phyloP scores from a whole-genome alignment of 208 protist genomes.

The Herpetomonas tarakana region DNA sequence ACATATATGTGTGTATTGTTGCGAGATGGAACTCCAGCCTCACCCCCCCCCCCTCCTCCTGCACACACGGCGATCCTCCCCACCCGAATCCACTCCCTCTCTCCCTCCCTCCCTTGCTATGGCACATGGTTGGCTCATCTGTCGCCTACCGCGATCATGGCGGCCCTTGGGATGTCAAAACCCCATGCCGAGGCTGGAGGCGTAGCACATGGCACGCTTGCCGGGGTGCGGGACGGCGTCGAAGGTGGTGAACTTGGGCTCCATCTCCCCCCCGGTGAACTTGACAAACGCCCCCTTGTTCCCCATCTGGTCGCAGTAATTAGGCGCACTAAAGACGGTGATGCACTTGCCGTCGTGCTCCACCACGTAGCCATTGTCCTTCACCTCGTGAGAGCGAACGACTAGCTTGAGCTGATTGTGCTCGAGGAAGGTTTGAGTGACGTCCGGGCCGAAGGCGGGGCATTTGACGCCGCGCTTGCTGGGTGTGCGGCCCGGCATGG shows the following conservation, averaged over 20 bases:
- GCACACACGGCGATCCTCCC: no score
- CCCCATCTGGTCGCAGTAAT: conserved; percentile 98
- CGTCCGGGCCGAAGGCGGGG: conserved; percentile 96
- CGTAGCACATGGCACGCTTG: conserved; percentile 83
- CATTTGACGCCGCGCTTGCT: conserved; percentile 96
- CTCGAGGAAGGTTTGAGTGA: conserved; percentile 94
- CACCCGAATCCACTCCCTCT: no score
- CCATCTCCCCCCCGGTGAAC: conserved; percentile 75
- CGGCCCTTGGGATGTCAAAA: no score
- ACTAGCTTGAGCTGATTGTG: conserved; percentile 94
- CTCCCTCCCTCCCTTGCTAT: no score
- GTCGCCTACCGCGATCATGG: no score
- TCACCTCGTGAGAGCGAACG: conserved; percentile 97
- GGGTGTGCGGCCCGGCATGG: conserved; percentile 87
- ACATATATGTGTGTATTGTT: no score
- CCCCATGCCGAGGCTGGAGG: conserved; percentile 54
- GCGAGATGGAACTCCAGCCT: no score
- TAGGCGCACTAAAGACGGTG: conserved; percentile 98
- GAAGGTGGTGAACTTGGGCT: conserved; percentile 80
- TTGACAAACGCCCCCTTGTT: conserved; percentile 91
- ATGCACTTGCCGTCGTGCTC: conserved; percentile 92
- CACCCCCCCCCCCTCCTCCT: no score
- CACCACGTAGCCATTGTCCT: conserved; percentile 95
- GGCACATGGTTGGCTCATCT: no score
- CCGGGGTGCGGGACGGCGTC: conserved; percentile 67